These are phyloP conservation scores for Chlamydomonas sp. DNA, from an alignment of 139 green algal species.

Conservation along the genomic window DNA sequence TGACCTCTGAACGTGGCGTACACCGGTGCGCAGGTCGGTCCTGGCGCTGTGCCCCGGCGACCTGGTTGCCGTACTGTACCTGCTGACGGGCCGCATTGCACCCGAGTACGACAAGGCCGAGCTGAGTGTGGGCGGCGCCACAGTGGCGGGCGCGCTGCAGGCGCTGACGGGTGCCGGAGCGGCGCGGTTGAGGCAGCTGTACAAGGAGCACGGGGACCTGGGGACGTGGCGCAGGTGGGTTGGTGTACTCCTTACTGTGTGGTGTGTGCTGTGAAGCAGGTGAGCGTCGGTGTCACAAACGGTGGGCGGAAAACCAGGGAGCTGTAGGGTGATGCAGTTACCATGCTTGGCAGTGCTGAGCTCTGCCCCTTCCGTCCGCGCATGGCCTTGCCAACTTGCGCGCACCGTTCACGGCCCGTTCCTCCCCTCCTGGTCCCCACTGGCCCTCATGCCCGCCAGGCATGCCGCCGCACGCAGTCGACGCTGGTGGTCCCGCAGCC, in stretches of 20 bases:
- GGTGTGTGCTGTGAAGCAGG: conserved; percentile 2
- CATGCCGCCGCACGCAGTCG: conserved; percentile 72
- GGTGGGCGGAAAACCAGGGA: not conserved
- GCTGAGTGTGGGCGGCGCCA: conserved; percentile 78
- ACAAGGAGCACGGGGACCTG: conserved; percentile 80
- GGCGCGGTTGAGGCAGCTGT: conserved; percentile 74
- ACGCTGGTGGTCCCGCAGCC: conserved; percentile 68
- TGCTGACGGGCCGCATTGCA: conserved; percentile 77
- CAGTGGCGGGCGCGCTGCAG: conserved; percentile 54
- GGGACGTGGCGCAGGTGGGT: conserved; percentile 78
- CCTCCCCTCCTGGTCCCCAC: too few relatives aligned
- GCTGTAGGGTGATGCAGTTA: not conserved
- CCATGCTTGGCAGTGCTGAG: not conserved
- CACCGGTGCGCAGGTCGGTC: not conserved
- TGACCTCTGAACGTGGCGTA: too few relatives aligned
- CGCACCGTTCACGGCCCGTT: too few relatives aligned
- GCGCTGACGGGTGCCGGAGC: conserved; percentile 69
- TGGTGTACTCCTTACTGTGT: not conserved
- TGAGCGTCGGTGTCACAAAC: not conserved
- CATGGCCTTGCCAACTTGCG: not conserved
- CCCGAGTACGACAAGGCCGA: conserved; percentile 75
- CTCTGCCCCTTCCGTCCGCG: not conserved
- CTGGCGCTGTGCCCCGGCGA: conserved; percentile 59
- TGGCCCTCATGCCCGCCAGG: conserved; percentile 31
- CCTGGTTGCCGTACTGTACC: conserved; percentile 78